Conservation (phyloP, 192 early-diverging fungal species). For the Gigaspora rosea region DNA sequence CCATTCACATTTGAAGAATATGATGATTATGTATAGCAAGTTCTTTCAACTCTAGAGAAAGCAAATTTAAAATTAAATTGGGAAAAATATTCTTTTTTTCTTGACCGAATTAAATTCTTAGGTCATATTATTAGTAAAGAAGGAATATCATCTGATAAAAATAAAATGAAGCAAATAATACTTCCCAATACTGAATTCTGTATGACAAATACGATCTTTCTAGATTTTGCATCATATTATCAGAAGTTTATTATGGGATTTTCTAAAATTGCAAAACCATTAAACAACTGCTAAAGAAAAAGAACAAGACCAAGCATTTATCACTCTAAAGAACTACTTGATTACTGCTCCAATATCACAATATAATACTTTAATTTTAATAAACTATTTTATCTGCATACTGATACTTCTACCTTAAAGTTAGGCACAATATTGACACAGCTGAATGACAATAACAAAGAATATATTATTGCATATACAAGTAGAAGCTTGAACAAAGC, state of each 20-base stretch:
- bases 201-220: not conserved
- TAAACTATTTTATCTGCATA: not conserved
- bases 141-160: not conserved
- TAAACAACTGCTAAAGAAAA: slow-evolving; percentile 5
- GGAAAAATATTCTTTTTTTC: not conserved
- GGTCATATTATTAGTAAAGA: not conserved
- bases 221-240: not conserved
- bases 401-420: not conserved
- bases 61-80: not conserved
- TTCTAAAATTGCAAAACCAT: not conserved
- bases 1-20: slow-evolving; percentile 37
- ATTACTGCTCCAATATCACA: not conserved
- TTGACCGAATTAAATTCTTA: not conserved
- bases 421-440: not conserved
- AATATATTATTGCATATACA: not conserved
- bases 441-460: not conserved
- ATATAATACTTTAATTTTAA: not conserved
- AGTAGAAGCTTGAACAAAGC: not conserved
- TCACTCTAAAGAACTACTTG: not conserved
- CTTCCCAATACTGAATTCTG: not conserved
- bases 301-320: not conserved
- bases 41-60: not conserved
- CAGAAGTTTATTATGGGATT: not conserved
- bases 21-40: slow-evolving; percentile 21
- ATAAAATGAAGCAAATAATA: not conserved